phyloP scores from a whole-genome alignment of 179 eudicot species.

The Silene noctiflora region DNA sequence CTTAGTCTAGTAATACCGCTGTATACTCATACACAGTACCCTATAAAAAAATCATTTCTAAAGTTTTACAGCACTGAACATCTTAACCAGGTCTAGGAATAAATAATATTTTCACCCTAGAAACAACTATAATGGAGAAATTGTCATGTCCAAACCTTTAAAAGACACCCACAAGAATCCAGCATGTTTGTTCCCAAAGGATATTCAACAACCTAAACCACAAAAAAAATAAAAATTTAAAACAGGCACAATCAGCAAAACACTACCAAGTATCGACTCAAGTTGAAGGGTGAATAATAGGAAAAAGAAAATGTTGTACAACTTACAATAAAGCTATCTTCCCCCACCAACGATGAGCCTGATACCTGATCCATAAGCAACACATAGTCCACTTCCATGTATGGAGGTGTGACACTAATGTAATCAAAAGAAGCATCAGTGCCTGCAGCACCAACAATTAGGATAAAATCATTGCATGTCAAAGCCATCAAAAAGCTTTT shows the following conservation, averaged over 20 bases:
- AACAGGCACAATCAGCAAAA: constrained; percentile 9
- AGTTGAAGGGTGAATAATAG: neutral
- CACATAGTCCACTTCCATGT: constrained; percentile 72
- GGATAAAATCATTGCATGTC: neutral
- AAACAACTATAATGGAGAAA: neutral
- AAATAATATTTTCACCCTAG: too few relatives aligned
- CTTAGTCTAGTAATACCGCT: too few relatives aligned
- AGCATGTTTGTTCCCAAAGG: constrained; percentile 69
- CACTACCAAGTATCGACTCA: neutral
- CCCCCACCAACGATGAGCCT: constrained; percentile 64
- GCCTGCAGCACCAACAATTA: constrained; percentile 37
- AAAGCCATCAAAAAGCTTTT: neutral
- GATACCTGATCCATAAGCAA: constrained; percentile 73
- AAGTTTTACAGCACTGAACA: too few relatives aligned
- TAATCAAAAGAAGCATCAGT: constrained; percentile 65
- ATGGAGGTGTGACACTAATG: constrained; percentile 91
- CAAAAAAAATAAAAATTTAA: neutral
- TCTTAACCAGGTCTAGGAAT: too few relatives aligned
- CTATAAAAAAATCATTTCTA: too few relatives aligned
- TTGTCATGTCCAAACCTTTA: constrained; percentile 45
- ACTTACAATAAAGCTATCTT: constrained; percentile 70
- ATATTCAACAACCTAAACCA: constrained; percentile 73
- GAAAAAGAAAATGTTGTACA: constrained; percentile 1
- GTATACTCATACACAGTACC: too few relatives aligned
- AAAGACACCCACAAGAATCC: constrained; percentile 72